A percentile compares a stretch with the other conserved stretches of the same genome.
These are phyloP conservation scores for Primulina eburnea DNA, from an alignment of 257 asterid genomes.

Conservation along the genomic window DNA sequence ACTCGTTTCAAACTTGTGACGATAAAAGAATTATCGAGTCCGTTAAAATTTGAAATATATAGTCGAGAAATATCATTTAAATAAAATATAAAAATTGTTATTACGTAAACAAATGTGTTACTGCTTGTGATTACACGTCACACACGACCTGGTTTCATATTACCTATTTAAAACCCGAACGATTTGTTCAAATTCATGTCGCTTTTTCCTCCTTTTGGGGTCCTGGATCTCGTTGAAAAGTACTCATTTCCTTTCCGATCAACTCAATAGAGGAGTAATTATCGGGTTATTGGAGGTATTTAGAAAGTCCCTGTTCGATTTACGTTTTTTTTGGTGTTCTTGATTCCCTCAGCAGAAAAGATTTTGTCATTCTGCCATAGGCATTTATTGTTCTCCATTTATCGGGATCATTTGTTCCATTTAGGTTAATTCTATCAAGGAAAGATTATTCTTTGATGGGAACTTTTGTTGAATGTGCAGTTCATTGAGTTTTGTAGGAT, in stretches of 20 bases:
- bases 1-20: too few species aligned
- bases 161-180: background rate
- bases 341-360: constrained; percentile 13
- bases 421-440: constrained; percentile 15
- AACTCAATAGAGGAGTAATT: constrained; percentile 19
- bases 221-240: constrained; percentile 17
- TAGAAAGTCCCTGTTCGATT: constrained; percentile 21
- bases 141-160: background rate
- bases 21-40: too few species aligned
- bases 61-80: too few species aligned
- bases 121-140: too few species aligned
- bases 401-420: constrained; percentile 20
- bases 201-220: constrained; percentile 19
- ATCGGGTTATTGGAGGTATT: constrained; percentile 14
- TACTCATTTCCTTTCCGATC: constrained; percentile 21
- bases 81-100: too few species aligned
- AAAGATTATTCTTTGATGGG: constrained; percentile 20
- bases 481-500: background rate
- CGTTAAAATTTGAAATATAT: too few species aligned
- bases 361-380: constrained; percentile 1
- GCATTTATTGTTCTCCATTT: background rate
- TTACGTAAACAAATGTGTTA: too few species aligned
- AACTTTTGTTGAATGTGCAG: background rate
- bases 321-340: constrained; percentile 1
- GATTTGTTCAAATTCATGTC: background rate